Evolutionary conservation across 305 asterid species (phyloP), one percentile per base, ranked within the genome.

Genomic region (Rubia tinctorum): DNA sequence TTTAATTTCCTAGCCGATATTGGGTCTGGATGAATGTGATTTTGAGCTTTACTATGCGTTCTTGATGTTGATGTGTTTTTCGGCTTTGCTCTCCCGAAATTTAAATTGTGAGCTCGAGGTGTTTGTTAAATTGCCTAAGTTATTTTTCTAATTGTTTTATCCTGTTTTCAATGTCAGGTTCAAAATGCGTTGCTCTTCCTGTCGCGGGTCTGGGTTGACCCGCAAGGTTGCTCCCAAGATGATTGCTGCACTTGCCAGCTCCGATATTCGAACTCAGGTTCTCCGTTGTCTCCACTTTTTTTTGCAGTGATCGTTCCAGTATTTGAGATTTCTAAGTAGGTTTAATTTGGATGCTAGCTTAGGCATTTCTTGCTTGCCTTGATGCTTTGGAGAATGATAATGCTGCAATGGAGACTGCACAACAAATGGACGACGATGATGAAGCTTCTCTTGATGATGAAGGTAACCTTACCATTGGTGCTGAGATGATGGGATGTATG

Each of bases 381-480:
- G 97, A 94, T 77, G 99, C 99, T 78, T 78, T 94, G 83, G 99
- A 94, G 69, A 94, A 88, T 71, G 99, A 94, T 83, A 94, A 94
- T 84, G 93, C 93, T 66, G 92, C 78, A 69, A 34, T 84, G 69
- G 98, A 94, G 84, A 74, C 87, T 0, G 80, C 86, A 55, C 97
- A 85, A 72, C 84, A 76, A 13, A 37, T 74, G 59, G 96, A 91
- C n/a, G 96, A 90, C 7, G 99, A 91, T 47, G 98, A 85, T 55
- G 98, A 92, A 65, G 99, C 95, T 64, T 94, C 99, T 70, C 92
- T 94, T 55, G 97, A 94, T 39, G 99, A 94, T 78, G 90, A 86
- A 88, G 98, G 96, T 93, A 34, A 17, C 23, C 10, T 63, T 25
- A 27, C 18, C 23, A 4, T 5, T 62, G 40, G 25, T 14, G 44